phyloP scores from a whole-genome alignment of 2,329 filamentous ascomycete species.

The Beauveria australis region DNA sequence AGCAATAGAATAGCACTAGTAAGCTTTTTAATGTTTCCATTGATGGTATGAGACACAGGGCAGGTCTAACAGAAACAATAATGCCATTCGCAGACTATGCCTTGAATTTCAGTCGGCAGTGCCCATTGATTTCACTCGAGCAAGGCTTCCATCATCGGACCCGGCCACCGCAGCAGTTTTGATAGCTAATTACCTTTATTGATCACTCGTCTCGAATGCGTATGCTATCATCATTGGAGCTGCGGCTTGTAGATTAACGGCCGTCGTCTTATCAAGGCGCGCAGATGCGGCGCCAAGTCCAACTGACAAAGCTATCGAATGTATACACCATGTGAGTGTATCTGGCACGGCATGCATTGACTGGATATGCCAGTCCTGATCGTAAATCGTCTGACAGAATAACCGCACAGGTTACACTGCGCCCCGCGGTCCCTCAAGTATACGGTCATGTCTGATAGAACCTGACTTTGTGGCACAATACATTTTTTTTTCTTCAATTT shows the following conservation, averaged over 20 bases:
- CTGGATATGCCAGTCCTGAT: neutral
- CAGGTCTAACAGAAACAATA: too few species aligned
- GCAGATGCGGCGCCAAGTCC: neutral
- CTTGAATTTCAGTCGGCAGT: too few species aligned
- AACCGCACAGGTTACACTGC: neutral
- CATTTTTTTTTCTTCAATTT: neutral
- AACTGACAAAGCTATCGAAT: neutral
- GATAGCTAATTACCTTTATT: too few species aligned
- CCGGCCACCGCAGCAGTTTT: too few species aligned
- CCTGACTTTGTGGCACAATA: neutral
- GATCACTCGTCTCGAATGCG: neutral
- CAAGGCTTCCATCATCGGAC: too few species aligned
- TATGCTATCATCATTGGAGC: neutral
- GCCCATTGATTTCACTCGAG: too few species aligned
- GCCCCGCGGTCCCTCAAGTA: neutral
- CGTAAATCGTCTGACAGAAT: neutral
- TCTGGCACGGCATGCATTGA: neutral
- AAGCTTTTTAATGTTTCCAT: too few species aligned
- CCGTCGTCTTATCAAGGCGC: neutral
- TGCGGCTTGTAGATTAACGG: neutral
- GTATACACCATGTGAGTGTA: neutral
- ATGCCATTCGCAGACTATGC: too few species aligned
- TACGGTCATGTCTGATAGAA: neutral
- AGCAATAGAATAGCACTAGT: too few species aligned
- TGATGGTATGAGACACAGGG: too few species aligned